Evolutionary conservation across 2,329 filamentous ascomycete species (phyloP), one percentile per base, ranked within the genome.

Genomic region (Cercospora nicotianae): DNA sequence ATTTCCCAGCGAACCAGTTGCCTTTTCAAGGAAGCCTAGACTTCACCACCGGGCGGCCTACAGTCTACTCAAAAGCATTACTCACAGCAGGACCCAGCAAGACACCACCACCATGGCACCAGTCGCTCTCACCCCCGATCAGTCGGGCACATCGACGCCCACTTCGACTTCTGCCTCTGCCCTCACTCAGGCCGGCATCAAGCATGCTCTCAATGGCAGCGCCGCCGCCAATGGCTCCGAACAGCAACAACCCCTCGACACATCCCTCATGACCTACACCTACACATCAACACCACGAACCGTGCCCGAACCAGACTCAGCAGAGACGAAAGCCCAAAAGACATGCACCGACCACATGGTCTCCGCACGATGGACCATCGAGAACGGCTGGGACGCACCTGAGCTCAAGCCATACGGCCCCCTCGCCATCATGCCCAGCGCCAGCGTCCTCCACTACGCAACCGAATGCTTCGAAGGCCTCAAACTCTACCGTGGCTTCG

Each of bases 391-490:
- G 93, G 84, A 85, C 42, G 83, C 86, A 1, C 93, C 93, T 1
- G 85, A 90, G 74, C 85, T 96, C 67, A 87, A 88, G 78, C 91
- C 92, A 28, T 95, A 92, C 79, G 91, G 91, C 0, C 90, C 91
- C 10, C 82, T 96, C 63, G 85, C 85, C 70, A 87, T 96, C 75
- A 90, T 92, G 83, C 93, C 93, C 39, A 94, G 90, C 4, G 91
- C 92, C 13, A 91, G 89, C 3, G 89, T 89, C 69, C 86, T 96
- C 68, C 93, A 96, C 84, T 96, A 96, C 81, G 93, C 92, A 10
- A 96, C 92, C 59, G 91, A 94, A 80, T 96, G 93, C 80, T 96
- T 96, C 81, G 93, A 96, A 81, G 93, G 93, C 12, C 85, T 90
- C 82, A 96, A 96, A 81, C 87, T 87, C 57, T 87, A 88, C 78